A percentile compares a stretch with the other conserved stretches of the same genome.
phyloP scores from a whole-genome alignment of 169 alveolate genomes.

The Sarcocystis neurona region DNA sequence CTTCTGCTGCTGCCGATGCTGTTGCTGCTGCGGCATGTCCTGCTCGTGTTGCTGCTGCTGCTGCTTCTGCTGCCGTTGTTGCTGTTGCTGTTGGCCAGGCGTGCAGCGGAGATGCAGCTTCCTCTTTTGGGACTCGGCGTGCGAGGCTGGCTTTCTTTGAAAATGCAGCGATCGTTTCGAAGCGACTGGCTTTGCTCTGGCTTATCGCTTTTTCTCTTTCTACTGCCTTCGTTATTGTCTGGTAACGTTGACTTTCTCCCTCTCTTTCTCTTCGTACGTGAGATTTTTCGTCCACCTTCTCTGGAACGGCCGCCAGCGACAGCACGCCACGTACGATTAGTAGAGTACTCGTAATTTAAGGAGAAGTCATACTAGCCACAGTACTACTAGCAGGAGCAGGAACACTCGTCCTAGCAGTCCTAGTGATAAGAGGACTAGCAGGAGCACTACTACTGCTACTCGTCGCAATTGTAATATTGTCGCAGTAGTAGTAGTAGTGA shows the following conservation, averaged over 20 bases:
- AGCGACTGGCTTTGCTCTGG: conserved; percentile 2
- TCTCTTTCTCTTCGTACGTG: not conserved
- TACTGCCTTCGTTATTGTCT: not conserved
- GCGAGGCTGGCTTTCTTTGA: conserved; percentile 28
- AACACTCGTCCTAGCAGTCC: too few relatives aligned
- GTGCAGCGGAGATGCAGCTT: not conserved
- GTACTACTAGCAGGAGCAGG: too few relatives aligned
- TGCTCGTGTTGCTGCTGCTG: not conserved
- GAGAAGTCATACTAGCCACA: too few relatives aligned
- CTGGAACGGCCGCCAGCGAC: too few relatives aligned
- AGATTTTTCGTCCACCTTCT: too few relatives aligned
- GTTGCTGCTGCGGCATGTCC: not conserved
- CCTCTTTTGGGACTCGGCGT: not conserved
- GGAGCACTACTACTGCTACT: too few relatives aligned
- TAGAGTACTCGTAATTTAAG: too few relatives aligned
- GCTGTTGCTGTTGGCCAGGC: not conserved
- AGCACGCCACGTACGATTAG: too few relatives aligned
- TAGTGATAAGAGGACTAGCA: too few relatives aligned
- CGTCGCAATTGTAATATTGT: too few relatives aligned
- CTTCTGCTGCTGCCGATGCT: not conserved
- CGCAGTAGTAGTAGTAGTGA: too few relatives aligned
- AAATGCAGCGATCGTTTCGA: not conserved
- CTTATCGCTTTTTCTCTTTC: not conserved
- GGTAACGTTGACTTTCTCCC: not conserved
- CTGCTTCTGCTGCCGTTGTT: not conserved